Percentiles rank a stretch among this genome's conserved stretches.
These are phyloP conservation scores for Tulasnella sp. DNA, from an alignment of 768 basidiomycete genomes.

Conservation along the genomic window DNA sequence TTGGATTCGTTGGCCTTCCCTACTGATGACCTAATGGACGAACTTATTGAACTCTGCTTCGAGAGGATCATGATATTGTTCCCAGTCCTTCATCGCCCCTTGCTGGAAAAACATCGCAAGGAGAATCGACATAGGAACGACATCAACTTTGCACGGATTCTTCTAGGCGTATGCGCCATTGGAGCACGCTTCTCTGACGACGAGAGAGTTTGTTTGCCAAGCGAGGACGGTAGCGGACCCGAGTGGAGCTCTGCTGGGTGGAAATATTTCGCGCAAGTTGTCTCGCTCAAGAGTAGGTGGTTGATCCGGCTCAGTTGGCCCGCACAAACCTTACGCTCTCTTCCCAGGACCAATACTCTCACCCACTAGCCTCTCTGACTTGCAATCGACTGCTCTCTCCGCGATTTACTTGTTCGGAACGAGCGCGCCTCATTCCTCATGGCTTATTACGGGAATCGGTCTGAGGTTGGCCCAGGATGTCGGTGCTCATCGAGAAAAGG, in stretches of 20 bases:
- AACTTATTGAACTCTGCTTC: slow-evolving; percentile 66
- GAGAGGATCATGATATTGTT: slow-evolving; percentile 49
- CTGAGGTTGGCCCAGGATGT: slow-evolving; percentile 39
- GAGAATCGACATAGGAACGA: slow-evolving; percentile 51
- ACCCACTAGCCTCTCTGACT: slow-evolving; percentile 58
- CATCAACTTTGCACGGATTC: slow-evolving; percentile 51
- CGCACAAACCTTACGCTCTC: not conserved
- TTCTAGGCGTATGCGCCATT: slow-evolving; percentile 68
- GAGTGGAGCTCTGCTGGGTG: slow-evolving; percentile 51
- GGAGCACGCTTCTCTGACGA: slow-evolving; percentile 60
- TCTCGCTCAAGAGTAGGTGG: slow-evolving; percentile 51
- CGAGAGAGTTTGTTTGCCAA: slow-evolving; percentile 47
- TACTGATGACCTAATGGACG: slow-evolving; percentile 51
- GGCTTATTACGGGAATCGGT: slow-evolving; percentile 46
- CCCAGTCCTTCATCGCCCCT: slow-evolving; percentile 69
- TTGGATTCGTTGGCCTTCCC: slow-evolving; percentile 48
- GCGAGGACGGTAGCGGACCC: slow-evolving; percentile 40
- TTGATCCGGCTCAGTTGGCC: slow-evolving; percentile 38
- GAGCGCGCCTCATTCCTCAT: slow-evolving; percentile 39
- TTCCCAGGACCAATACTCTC: slow-evolving; percentile 31
- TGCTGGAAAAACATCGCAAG: slow-evolving; percentile 52
- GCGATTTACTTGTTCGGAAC: slow-evolving; percentile 53
- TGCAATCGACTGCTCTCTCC: slow-evolving; percentile 52
- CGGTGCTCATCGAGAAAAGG: slow-evolving; percentile 58
- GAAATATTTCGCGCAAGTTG: slow-evolving; percentile 61